Percentiles rank a stretch among this genome's conserved stretches.
Conservation (phyloP, 2,329 filamentous ascomycete genomes). For the Fusarium sp. region DNA sequence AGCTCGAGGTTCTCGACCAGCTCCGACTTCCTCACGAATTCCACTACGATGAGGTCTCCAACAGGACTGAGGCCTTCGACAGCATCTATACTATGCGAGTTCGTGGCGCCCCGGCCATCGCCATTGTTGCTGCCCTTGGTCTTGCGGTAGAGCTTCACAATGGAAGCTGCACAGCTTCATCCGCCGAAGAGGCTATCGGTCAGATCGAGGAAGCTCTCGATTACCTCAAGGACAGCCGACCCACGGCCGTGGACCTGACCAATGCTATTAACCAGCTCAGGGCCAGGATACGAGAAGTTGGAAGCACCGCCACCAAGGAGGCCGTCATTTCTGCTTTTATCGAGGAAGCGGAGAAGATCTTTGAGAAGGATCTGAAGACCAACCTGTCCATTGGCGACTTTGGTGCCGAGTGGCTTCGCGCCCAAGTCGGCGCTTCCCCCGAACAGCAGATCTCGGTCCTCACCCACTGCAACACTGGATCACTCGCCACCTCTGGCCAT, state of each 20-base stretch:
- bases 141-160: conserved; percentile 85
- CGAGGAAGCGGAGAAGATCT: conserved; percentile 83
- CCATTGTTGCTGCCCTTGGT: conserved; percentile 93
- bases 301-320: conserved; percentile 56
- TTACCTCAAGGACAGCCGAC: conserved; percentile 88
- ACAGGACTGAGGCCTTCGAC: conserved; percentile 81
- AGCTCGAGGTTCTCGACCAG: conserved; percentile 83
- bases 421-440: conserved; percentile 63
- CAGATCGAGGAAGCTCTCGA: conserved; percentile 83
- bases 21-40: conserved; percentile 84
- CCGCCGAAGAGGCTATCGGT: conserved; percentile 69
- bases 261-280: conserved; percentile 90
- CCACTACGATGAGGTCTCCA: conserved; percentile 79
- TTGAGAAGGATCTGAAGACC: conserved; percentile 86
- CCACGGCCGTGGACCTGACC: conserved; percentile 93
- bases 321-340: conserved; percentile 79
- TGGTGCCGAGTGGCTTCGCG: conserved; percentile 85
- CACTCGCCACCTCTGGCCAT: conserved; percentile 96
- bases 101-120: conserved; percentile 90
- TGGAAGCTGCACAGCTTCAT: conserved; percentile 57
- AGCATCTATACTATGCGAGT: conserved; percentile 85
- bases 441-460: conserved; percentile 77
- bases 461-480: conserved; percentile 98
- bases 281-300: conserved; percentile 65
- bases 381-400: conserved; percentile 87